phyloP scores from a whole-genome alignment of 345 rosid species.

The Salix arbutifolia region DNA sequence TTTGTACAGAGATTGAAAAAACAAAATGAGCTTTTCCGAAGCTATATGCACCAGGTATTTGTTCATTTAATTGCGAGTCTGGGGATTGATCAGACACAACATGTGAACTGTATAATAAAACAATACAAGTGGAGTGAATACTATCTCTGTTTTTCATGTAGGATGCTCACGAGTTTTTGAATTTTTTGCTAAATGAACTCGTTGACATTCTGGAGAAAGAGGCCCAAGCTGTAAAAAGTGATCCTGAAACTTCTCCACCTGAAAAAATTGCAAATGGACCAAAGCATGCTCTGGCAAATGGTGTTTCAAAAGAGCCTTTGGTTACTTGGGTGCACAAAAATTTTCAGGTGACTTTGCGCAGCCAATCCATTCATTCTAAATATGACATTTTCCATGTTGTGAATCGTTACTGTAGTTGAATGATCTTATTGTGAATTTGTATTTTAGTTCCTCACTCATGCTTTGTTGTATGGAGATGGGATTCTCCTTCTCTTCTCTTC shows the following conservation, averaged over 20 bases:
- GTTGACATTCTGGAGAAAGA: constrained; percentile 98
- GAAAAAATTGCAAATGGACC: constrained; percentile 80
- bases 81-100: neutral
- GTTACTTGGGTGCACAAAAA: constrained; percentile 98
- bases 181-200: constrained; percentile 94
- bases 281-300: constrained; percentile 60
- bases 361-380: neutral
- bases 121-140: neutral
- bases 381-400: neutral
- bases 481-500: neutral
- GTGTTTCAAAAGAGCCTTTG: constrained; percentile 75
- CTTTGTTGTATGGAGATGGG: neutral
- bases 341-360: constrained; percentile 61
- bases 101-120: neutral
- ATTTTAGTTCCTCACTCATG: neutral
- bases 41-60: constrained; percentile 99
- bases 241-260: constrained; percentile 65
- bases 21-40: constrained; percentile 97
- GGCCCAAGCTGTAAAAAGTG: constrained; percentile 70
- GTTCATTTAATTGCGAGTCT: neutral
- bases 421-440: neutral
- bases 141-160: constrained; percentile 21
- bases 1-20: constrained; percentile 97
- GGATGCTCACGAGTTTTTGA: constrained; percentile 99
- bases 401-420: neutral